Percentiles rank a stretch among this genome's conserved stretches.
Evolutionary conservation across 2,329 filamentous ascomycete genomes (phyloP).

Genomic region (Didymosphaeria variabile): DNA sequence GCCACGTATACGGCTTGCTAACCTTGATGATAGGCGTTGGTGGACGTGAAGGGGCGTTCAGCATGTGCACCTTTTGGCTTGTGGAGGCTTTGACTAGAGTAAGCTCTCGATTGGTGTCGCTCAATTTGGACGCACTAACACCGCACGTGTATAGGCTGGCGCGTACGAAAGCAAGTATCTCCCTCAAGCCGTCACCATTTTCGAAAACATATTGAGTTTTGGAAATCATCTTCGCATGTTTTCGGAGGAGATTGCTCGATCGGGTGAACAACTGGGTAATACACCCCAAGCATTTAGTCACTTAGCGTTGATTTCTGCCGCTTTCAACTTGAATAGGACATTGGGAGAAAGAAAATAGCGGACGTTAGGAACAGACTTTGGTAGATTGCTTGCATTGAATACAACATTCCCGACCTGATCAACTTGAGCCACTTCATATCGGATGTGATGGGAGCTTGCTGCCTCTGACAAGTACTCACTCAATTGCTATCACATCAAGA

Average conservation of each 20-base stretch:
- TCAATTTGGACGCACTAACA: conserved; percentile 15
- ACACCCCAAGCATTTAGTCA: conserved; percentile 83
- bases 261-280: conserved; percentile 80
- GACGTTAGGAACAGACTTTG: not conserved
- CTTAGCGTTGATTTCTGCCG: conserved; percentile 77
- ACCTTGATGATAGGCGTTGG: conserved; percentile 67
- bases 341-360: conserved; percentile 22
- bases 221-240: conserved; percentile 82
- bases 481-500: not conserved
- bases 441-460: not conserved
- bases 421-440: not conserved
- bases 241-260: conserved; percentile 78
- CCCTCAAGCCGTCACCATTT: conserved; percentile 69
- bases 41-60: conserved; percentile 78
- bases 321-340: conserved; percentile 74
- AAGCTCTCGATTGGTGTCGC: conserved; percentile 45
- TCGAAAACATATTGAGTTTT: conserved; percentile 81
- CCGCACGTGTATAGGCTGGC: conserved; percentile 34
- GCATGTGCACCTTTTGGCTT: conserved; percentile 85
- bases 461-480: not conserved
- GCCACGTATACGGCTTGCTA: conserved; percentile 15
- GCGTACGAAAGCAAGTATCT: conserved; percentile 72
- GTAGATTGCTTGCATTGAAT: not conserved
- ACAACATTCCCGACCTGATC: not conserved
- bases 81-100: conserved; percentile 80